Percentiles rank a stretch among this genome's conserved stretches.
Conservation (phyloP, 495 filamentous ascomycete genomes). For the Penicillium daleae region DNA sequence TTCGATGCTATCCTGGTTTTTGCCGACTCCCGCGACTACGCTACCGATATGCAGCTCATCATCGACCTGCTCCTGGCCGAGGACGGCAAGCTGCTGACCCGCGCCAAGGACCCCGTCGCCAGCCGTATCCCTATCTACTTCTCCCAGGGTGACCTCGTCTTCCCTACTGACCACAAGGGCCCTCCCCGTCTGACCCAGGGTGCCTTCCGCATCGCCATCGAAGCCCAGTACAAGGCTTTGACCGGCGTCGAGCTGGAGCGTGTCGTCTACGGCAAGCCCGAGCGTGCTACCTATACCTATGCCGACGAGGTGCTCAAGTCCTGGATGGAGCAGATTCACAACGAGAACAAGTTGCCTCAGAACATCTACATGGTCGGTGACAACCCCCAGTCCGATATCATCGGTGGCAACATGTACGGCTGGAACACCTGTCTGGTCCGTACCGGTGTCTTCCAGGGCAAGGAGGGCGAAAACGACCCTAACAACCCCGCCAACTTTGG, state of each 20-base stretch:
- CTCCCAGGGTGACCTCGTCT: slow-evolving; percentile 73
- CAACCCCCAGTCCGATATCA: slow-evolving; percentile 78
- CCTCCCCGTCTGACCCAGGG: slow-evolving; percentile 74
- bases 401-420: slow-evolving; percentile 79
- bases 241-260: slow-evolving; percentile 77
- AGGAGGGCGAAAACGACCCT: slow-evolving; percentile 55
- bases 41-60: slow-evolving; percentile 83
- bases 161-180: slow-evolving; percentile 74
- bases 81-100: slow-evolving; percentile 68
- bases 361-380: slow-evolving; percentile 86
- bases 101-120: slow-evolving; percentile 67
- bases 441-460: slow-evolving; percentile 63
- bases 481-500: slow-evolving; percentile 62
- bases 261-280: slow-evolving; percentile 83
- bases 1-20: slow-evolving; percentile 85
- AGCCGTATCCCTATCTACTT: slow-evolving; percentile 77
- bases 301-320: slow-evolving; percentile 73
- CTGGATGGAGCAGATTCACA: slow-evolving; percentile 79
- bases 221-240: slow-evolving; percentile 77
- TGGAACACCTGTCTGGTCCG: slow-evolving; percentile 77
- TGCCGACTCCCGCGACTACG: slow-evolving; percentile 82
- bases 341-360: slow-evolving; percentile 67
- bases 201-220: slow-evolving; percentile 74
- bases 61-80: slow-evolving; percentile 79
- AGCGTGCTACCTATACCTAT: slow-evolving; percentile 79